Conservation (phyloP, 257 asterid genomes). For the Capsicum chinense region DNA sequence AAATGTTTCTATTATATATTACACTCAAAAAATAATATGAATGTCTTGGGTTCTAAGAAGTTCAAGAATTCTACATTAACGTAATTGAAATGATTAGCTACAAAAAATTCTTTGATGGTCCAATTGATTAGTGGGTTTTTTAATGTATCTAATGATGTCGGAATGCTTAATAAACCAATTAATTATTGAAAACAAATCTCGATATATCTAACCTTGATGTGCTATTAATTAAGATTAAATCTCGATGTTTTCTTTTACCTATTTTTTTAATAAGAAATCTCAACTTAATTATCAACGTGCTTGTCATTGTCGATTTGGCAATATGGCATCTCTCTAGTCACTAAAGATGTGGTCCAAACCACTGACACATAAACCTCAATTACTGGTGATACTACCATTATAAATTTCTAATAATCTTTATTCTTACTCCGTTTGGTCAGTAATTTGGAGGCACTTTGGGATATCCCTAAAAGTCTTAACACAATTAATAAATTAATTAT, state of each 20-base stretch:
- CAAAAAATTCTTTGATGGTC: constrained; percentile 8
- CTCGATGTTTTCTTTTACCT: neutral
- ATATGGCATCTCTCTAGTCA: neutral
- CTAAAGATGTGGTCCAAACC: constrained; percentile 27
- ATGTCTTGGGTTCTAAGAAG: neutral
- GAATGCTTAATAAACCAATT: neutral
- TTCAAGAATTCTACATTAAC: neutral
- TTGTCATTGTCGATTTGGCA: constrained; percentile 20
- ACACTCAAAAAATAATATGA: neutral
- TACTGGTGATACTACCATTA: constrained; percentile 12
- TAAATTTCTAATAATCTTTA: constrained; percentile 10
- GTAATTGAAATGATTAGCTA: neutral
- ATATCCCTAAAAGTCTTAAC: neutral
- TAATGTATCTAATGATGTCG: neutral
- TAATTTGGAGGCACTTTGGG: neutral
- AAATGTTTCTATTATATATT: too few relatives aligned
- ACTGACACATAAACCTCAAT: constrained; percentile 15
- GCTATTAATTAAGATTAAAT: neutral
- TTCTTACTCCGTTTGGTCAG: constrained; percentile 16
- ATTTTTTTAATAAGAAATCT: neutral
- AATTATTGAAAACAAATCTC: neutral
- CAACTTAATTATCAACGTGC: neutral
- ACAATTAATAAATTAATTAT: constrained; percentile 17
- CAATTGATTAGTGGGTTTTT: constrained; percentile 4
- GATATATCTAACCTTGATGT: neutral